Evolutionary conservation across 305 asterid species (phyloP).

Genomic region (Solanum hybrid): DNA sequence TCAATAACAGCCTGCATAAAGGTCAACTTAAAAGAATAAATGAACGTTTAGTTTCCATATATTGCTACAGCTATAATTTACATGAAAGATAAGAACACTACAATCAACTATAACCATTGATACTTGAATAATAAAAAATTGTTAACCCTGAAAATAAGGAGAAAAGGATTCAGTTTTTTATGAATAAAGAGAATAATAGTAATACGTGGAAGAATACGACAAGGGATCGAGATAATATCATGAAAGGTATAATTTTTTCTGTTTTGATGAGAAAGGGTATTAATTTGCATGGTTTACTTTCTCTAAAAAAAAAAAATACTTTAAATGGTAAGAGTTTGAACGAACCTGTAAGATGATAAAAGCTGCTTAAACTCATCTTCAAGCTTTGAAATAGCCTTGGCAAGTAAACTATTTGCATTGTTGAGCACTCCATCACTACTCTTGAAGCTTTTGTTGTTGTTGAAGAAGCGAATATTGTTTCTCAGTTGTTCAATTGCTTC

Average conservation of each 20-base stretch:
- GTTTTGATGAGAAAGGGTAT: not conserved
- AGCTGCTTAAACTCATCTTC: slow-evolving; percentile 94
- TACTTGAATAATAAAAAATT: not conserved
- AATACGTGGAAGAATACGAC: not conserved
- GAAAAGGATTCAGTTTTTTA: not conserved
- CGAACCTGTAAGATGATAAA: slow-evolving; percentile 68
- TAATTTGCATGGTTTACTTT: not conserved
- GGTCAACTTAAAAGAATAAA: not conserved
- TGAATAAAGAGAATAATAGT: not conserved
- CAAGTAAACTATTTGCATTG: slow-evolving; percentile 70
- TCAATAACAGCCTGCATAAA: not conserved
- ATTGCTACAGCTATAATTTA: not conserved
- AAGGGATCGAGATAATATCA: not conserved
- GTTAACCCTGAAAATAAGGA: not conserved
- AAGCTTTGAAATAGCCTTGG: slow-evolving; percentile 93
- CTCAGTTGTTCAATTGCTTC: slow-evolving; percentile 87
- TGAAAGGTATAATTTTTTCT: not conserved
- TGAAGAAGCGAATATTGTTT: slow-evolving; percentile 70
- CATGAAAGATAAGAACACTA: not conserved
- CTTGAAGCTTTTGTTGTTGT: slow-evolving; percentile 84
- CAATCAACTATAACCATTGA: not conserved
- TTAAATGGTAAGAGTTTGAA: not conserved
- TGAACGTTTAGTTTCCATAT: not conserved
- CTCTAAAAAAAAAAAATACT: not conserved
- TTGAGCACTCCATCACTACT: slow-evolving; percentile 91